Percentiles rank a stretch among this genome's conserved stretches.
Evolutionary conservation across 106 monocot genomes (phyloP).

Genomic region (Dioscorea zingiberensis): DNA sequence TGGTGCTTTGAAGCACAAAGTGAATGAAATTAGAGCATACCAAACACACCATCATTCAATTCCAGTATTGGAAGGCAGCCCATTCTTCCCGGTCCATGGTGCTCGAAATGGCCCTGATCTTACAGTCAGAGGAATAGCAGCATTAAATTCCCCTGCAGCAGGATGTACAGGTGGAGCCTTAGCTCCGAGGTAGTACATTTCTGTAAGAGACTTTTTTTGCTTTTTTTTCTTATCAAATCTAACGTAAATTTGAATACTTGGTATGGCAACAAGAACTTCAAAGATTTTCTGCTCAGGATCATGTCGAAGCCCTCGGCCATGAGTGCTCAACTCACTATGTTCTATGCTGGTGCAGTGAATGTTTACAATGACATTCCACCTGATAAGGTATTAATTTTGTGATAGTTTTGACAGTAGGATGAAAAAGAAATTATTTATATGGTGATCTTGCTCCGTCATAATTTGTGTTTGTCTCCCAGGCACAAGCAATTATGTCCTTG

Average conservation of each 20-base stretch:
- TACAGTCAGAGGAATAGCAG: constrained; percentile 13
- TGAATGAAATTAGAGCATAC: constrained; percentile 8
- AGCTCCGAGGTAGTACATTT: constrained; percentile 30
- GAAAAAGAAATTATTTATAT: not conserved
- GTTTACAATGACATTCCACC: constrained; percentile 59
- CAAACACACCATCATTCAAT: constrained; percentile 13
- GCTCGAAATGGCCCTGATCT: constrained; percentile 18
- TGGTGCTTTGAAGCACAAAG: constrained; percentile 1
- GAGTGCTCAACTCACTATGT: constrained; percentile 59
- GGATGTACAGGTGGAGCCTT: constrained; percentile 25
- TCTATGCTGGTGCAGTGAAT: constrained; percentile 60
- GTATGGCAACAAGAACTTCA: not conserved
- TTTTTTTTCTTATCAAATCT: not conserved
- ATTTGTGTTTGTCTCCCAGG: constrained; percentile 25
- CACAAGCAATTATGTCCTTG: constrained; percentile 54
- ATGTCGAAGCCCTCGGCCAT: constrained; percentile 12
- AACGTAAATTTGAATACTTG: no score
- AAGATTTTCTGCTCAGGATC: constrained; percentile 18
- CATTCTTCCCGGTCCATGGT: constrained; percentile 36
- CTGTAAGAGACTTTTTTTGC: not conserved
- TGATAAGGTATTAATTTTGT: constrained; percentile 55
- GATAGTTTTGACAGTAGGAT: not conserved
- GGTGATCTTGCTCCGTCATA: not conserved
- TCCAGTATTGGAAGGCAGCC: constrained; percentile 11
- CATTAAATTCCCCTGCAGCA: not conserved